Percentiles rank a stretch among this genome's conserved stretches.
These are phyloP conservation scores for Microbotryomycetes sp. DNA, from an alignment of 1,284 basidiomycete species.

Conservation along the genomic window DNA sequence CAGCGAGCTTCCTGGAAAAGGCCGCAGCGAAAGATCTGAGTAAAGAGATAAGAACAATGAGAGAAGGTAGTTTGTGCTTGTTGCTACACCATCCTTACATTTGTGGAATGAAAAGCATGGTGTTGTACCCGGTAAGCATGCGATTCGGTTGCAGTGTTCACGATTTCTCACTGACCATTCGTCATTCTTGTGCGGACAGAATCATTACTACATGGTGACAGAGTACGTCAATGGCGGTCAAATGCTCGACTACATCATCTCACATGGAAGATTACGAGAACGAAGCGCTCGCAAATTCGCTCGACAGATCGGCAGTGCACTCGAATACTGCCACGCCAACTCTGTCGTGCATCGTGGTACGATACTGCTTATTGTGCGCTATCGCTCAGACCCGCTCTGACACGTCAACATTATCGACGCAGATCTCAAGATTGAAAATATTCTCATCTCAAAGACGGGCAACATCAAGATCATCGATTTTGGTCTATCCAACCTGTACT, in stretches of 20 bases:
- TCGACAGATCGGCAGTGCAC: slow-evolving; percentile 87
- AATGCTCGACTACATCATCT: slow-evolving; percentile 99
- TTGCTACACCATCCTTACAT: slow-evolving; percentile 97
- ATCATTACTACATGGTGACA: slow-evolving; percentile 99
- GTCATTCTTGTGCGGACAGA: slow-evolving; percentile 36
- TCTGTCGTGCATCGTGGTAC: slow-evolving; percentile 82
- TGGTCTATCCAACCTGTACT: slow-evolving; percentile 93
- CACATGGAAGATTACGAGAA: slow-evolving; percentile 91
- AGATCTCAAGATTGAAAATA: slow-evolving; percentile 99
- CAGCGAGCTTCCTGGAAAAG: slow-evolving; percentile 55
- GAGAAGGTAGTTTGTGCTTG: slow-evolving; percentile 89
- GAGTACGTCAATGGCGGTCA: slow-evolving; percentile 98
- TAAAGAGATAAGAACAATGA: slow-evolving; percentile 91
- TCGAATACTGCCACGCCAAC: slow-evolving; percentile 96
- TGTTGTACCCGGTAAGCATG: slow-evolving; percentile 59
- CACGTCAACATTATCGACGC: not conserved
- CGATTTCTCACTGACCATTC: not conserved
- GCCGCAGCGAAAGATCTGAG: slow-evolving; percentile 79
- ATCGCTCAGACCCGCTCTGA: not conserved
- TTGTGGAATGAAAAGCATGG: slow-evolving; percentile 98
- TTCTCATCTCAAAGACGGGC: slow-evolving; percentile 94
- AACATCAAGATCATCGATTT: slow-evolving; percentile 99
- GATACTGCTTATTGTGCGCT: not conserved
- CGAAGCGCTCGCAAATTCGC: slow-evolving; percentile 95
- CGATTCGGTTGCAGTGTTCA: not conserved